Conservation (phyloP, 164 flowering plant genomes). For the Annona squamosa region DNA sequence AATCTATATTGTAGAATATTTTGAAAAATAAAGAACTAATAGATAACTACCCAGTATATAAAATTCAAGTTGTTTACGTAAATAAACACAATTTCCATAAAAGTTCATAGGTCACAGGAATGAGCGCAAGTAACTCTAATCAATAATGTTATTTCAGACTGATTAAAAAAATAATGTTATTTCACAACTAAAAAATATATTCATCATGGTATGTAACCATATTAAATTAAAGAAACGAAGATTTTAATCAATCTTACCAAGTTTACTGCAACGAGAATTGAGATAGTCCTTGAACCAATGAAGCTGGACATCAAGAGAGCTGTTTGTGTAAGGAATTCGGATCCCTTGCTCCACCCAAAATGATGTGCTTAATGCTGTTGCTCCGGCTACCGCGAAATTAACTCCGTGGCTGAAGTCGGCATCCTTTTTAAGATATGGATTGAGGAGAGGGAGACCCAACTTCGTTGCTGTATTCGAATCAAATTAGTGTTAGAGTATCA, state of each 20-base stretch:
- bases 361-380: constrained; percentile 37
- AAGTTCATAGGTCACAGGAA: no score
- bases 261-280: neutral
- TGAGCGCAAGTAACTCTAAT: no score
- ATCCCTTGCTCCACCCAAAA: constrained; percentile 20
- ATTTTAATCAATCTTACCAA: neutral
- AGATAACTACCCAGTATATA: no score
- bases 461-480: neutral
- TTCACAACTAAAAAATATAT: no score
- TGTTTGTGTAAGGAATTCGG: neutral
- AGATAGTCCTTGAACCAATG: constrained; percentile 10
- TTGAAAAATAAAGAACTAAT: no score
- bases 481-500: no score
- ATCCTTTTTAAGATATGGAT: constrained; percentile 1
- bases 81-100: no score
- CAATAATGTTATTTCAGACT: no score
- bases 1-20: no score
- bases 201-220: no score
- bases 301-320: constrained; percentile 11
- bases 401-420: constrained; percentile 23
- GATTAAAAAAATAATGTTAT: no score
- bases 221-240: neutral
- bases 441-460: neutral
- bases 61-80: no score
- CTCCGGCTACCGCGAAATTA: constrained; percentile 60